These are phyloP conservation scores for Nicotiana benthamiana DNA, from an alignment of 257 asterid species.

Conservation along the genomic window DNA sequence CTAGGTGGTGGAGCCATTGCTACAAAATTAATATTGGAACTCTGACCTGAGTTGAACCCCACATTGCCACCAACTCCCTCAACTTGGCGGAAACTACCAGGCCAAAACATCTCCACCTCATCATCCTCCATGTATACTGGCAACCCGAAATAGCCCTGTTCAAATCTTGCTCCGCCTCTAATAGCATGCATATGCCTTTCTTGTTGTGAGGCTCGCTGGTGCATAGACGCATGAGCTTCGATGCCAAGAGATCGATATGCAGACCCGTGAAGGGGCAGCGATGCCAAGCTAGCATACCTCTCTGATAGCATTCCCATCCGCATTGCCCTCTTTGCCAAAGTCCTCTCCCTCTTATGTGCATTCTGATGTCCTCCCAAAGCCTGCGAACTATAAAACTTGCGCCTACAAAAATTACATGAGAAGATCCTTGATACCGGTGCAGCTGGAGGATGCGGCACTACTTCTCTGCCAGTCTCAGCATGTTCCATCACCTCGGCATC, in stretches of 20 bases:
- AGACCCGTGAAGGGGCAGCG: conserved; percentile 79
- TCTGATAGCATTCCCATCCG: conserved; percentile 79
- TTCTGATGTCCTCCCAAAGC: conserved; percentile 97
- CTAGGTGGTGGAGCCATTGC: conserved; percentile 34
- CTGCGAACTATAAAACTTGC: conserved; percentile 93
- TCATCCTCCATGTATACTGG: conserved; percentile 53
- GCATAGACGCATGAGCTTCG: conserved; percentile 69
- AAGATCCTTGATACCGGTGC: conserved; percentile 44
- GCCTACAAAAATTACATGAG: conserved; percentile 85
- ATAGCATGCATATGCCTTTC: conserved; percentile 34
- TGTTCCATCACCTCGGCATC: conserved; percentile 17
- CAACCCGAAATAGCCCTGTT: conserved; percentile 50
- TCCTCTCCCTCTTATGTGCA: conserved; percentile 92
- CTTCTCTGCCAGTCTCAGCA: conserved; percentile 13
- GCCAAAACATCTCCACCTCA: conserved; percentile 66
- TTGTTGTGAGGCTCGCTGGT: conserved; percentile 31
- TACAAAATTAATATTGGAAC: conserved; percentile 31
- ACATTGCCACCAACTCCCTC: conserved; percentile 30
- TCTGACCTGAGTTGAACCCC: conserved; percentile 30
- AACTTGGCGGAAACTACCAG: conserved; percentile 78
- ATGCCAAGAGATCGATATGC: conserved; percentile 63
- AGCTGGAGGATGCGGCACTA: conserved; percentile 28
- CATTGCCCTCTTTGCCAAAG: conserved; percentile 86
- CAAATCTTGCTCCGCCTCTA: conserved; percentile 61
- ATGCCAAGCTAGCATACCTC: conserved; percentile 71